These are phyloP conservation scores for Rhizopogon vulgaris DNA, from an alignment of 768 basidiomycete species.

Conservation along the genomic window DNA sequence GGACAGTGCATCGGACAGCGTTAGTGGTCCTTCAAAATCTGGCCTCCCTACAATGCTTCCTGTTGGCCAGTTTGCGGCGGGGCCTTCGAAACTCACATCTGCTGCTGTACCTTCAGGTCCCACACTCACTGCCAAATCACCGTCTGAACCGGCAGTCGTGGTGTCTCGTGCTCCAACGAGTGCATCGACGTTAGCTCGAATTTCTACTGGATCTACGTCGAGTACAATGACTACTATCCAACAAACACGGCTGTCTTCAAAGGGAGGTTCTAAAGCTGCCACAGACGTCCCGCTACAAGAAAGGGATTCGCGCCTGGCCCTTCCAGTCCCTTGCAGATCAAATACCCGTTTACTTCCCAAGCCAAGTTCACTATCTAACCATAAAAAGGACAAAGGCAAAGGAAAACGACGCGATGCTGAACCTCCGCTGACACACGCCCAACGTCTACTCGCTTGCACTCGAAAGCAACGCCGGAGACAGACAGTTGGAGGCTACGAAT, in stretches of 20 bases:
- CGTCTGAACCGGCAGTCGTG: not conserved
- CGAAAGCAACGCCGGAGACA: slow-evolving; percentile 5
- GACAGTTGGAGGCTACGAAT: slow-evolving; percentile 4
- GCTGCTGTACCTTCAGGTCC: not conserved
- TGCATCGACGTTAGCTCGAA: not conserved
- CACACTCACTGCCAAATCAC: too few relatives aligned
- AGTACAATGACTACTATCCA: not conserved
- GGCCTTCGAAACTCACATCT: not conserved
- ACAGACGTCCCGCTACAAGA: not conserved
- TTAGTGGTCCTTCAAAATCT: not conserved
- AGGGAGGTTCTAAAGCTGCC: not conserved
- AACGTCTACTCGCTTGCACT: not conserved
- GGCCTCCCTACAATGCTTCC: not conserved
- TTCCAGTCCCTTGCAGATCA: not conserved
- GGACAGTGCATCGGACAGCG: not conserved
- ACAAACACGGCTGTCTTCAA: not conserved
- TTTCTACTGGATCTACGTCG: not conserved
- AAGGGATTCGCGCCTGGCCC: not conserved
- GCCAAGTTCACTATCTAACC: not conserved
- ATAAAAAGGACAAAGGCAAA: not conserved
- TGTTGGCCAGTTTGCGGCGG: not conserved
- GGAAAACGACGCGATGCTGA: not conserved
- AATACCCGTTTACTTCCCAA: not conserved
- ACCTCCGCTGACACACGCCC: not conserved
- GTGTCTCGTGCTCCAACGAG: not conserved